These are phyloP conservation scores for Penicillium steckii DNA, from an alignment of 495 filamentous ascomycete species.

Conservation along the genomic window DNA sequence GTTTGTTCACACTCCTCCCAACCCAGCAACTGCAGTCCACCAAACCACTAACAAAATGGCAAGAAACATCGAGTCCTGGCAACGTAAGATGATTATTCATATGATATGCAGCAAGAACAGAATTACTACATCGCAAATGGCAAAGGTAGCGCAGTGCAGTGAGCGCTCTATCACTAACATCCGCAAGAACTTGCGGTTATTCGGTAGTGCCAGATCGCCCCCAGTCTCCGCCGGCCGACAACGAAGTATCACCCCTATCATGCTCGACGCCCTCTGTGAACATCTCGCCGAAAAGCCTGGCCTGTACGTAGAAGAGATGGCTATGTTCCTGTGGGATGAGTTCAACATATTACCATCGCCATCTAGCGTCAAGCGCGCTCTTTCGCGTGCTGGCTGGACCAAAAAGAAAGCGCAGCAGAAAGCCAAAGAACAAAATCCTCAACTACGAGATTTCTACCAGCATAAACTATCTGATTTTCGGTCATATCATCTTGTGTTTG, in stretches of 20 bases:
- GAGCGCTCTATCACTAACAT: slow-evolving; percentile 6
- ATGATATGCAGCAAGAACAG: slow-evolving; percentile 9
- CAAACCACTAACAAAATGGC: no score
- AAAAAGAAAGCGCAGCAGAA: no score
- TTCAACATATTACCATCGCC: no score
- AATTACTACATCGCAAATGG: slow-evolving; percentile 11
- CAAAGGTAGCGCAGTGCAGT: slow-evolving; percentile 1
- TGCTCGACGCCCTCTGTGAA: slow-evolving; percentile 17
- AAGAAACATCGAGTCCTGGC: neutral
- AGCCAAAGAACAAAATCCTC: no score
- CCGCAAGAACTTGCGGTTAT: neutral
- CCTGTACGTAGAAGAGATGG: slow-evolving; percentile 22
- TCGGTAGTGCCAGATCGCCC: slow-evolving; percentile 4
- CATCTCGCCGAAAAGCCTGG: slow-evolving; percentile 8
- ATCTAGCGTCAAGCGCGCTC: no score
- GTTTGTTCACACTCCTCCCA: neutral
- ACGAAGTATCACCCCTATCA: slow-evolving; percentile 17
- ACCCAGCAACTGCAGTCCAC: neutral
- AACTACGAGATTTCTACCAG: no score
- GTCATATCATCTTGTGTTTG: no score
- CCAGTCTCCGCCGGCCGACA: slow-evolving; percentile 11
- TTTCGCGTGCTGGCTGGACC: no score
- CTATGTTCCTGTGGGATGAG: slow-evolving; percentile 14
- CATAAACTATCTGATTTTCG: no score
- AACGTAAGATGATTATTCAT: slow-evolving; percentile 6